A percentile compares a stretch with the other conserved stretches of the same genome.
Conservation (phyloP, 2,329 filamentous ascomycete genomes). For the Nemania serpens region DNA sequence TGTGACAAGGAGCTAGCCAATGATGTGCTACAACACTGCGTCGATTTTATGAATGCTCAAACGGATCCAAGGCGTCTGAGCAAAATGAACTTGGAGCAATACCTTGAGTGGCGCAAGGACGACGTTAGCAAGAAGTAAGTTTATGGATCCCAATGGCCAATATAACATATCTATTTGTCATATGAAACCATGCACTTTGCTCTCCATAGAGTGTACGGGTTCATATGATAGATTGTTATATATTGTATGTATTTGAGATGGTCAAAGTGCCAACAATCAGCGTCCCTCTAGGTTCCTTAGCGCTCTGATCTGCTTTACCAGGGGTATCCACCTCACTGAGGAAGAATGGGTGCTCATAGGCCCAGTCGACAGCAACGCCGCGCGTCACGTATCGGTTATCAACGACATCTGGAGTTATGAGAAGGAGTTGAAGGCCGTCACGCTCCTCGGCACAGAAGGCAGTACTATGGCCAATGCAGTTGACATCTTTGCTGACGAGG, state of each 20-base stretch:
- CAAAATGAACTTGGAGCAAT: slow-evolving; percentile 36
- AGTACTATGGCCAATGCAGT: slow-evolving; percentile 1
- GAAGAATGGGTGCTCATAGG: slow-evolving; percentile 33
- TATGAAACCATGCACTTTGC: too few species aligned
- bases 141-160: too few species aligned
- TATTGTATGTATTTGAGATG: too few species aligned
- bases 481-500: slow-evolving; percentile 1
- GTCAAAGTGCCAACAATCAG: too few species aligned
- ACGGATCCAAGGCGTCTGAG: slow-evolving; percentile 35
- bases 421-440: slow-evolving; percentile 39
- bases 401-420: slow-evolving; percentile 43
- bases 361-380: slow-evolving; percentile 40
- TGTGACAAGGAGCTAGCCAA: slow-evolving; percentile 41
- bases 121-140: slow-evolving; percentile 45
- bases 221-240: too few species aligned
- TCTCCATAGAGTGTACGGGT: too few species aligned
- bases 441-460: slow-evolving; percentile 34
- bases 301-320: slow-evolving; percentile 43
- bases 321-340: slow-evolving; percentile 35
- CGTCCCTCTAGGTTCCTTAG: slow-evolving; percentile 33
- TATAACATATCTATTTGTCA: too few species aligned
- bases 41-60: slow-evolving; percentile 46
- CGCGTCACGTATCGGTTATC: slow-evolving; percentile 42
- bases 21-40: slow-evolving; percentile 42
- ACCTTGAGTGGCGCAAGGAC: slow-evolving; percentile 43